A percentile compares a stretch with the other conserved stretches of the same genome.
These are phyloP conservation scores for Alloascoidea hylecoeti DNA, from an alignment of 805 yeast species.

Conservation along the genomic window DNA sequence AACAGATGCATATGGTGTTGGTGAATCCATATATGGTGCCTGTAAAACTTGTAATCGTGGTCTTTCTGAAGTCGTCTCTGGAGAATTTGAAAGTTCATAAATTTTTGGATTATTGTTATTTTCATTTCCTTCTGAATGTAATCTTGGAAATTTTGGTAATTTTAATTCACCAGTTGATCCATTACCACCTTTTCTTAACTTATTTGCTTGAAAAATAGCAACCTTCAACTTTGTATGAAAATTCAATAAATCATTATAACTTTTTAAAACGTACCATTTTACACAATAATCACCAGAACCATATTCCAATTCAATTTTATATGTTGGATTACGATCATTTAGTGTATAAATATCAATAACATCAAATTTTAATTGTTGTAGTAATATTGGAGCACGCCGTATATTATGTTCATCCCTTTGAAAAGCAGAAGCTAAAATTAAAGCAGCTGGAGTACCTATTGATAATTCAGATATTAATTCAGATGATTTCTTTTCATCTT, in stretches of 20 bases:
- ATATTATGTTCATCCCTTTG: conserved; percentile 58
- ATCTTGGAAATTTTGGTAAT: conserved; percentile 1
- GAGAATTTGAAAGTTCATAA: no score
- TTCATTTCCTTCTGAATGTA: no score
- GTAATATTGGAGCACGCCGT: conserved; percentile 69
- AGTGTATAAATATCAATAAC: conserved; percentile 32
- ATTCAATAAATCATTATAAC: conserved; percentile 54
- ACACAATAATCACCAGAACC: conserved; percentile 73
- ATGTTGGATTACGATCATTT: conserved; percentile 26
- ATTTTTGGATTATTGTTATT: no score
- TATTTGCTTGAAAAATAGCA: conserved; percentile 25
- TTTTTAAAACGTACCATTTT: conserved; percentile 69
- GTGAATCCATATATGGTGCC: no score
- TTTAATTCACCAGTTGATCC: no score
- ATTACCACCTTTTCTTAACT: neutral
- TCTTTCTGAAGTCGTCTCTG: no score
- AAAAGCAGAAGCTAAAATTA: conserved; percentile 51
- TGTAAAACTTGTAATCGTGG: no score
- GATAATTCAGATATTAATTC: conserved; percentile 34
- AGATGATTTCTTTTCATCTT: conserved; percentile 14
- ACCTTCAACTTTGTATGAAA: conserved; percentile 59
- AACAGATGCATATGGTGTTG: no score
- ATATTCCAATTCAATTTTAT: conserved; percentile 69
- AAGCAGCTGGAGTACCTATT: conserved; percentile 53
- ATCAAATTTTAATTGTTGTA: conserved; percentile 57